Conservation (phyloP, 129 eudicot species). For the Pittosporum tobira region DNA sequence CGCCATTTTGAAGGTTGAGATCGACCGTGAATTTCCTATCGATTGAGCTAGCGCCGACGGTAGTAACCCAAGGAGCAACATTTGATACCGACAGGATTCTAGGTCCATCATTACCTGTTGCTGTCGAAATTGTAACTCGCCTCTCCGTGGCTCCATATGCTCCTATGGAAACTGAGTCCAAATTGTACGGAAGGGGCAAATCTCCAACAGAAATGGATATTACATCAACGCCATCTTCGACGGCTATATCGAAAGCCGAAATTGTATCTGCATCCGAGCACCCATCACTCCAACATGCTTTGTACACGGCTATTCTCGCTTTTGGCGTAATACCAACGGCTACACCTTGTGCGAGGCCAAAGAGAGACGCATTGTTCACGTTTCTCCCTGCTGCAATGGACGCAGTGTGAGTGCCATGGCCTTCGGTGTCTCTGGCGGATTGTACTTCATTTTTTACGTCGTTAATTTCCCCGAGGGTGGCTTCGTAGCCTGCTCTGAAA, state of each 20-base stretch:
- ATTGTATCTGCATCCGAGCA: conserved; percentile 62
- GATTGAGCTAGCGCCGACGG: conserved; percentile 79
- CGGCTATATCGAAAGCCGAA: conserved; percentile 66
- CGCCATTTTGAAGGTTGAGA: conserved; percentile 44
- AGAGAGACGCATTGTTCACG: conserved; percentile 51
- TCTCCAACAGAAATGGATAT: conserved; percentile 71
- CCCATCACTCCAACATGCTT: conserved; percentile 51
- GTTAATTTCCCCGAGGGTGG: conserved; percentile 14
- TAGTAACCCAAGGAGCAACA: conserved; percentile 80
- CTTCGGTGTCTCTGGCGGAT: conserved; percentile 57
- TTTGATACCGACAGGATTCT: conserved; percentile 36
- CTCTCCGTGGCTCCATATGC: conserved; percentile 64
- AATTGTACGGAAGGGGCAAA: conserved; percentile 24
- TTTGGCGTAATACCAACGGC: conserved; percentile 81
- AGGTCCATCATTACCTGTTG: conserved; percentile 83
- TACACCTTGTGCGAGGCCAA: conserved; percentile 47
- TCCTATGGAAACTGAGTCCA: conserved; percentile 72
- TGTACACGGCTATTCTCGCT: conserved; percentile 65
- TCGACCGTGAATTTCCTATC: conserved; percentile 66
- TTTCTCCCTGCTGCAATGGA: conserved; percentile 69
- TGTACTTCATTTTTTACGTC: conserved; percentile 11
- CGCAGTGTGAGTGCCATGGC: conserved; percentile 93
- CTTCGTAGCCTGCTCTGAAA: conserved; percentile 37
- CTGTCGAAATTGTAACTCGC: conserved; percentile 67
- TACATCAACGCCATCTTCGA: conserved; percentile 64